Conservation (phyloP, 2,329 filamentous ascomycete genomes). For the Fusarium secorum region DNA sequence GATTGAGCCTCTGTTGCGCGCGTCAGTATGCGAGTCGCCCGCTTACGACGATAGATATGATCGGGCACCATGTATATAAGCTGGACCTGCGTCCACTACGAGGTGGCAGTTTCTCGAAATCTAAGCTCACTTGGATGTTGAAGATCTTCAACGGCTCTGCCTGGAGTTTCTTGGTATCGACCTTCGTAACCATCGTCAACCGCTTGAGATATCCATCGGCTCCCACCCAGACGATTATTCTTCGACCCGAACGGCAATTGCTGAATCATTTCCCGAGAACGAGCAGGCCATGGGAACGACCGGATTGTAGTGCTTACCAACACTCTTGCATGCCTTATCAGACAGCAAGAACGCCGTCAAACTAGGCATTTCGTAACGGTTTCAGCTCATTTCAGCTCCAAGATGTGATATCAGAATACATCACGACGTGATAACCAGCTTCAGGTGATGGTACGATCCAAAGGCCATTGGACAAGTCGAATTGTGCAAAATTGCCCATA, state of each 20-base stretch:
- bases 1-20: conserved; percentile 39
- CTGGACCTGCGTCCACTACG: conserved; percentile 29
- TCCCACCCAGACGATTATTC: neutral
- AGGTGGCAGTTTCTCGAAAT: neutral
- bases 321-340: conserved; percentile 16
- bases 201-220: neutral
- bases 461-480: neutral
- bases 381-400: conserved; percentile 9
- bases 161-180: neutral
- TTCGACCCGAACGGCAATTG: neutral
- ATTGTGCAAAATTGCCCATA: neutral
- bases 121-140: conserved; percentile 24
- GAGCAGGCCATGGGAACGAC: neutral
- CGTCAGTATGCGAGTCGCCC: conserved; percentile 44
- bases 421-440: conserved; percentile 6
- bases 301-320: neutral
- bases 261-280: neutral
- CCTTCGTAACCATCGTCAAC: neutral
- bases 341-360: neutral
- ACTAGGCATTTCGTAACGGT: neutral
- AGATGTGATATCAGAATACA: conserved; percentile 1
- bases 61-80: conserved; percentile 37
- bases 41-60: conserved; percentile 28
- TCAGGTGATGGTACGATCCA: neutral
- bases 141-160: neutral